Evolutionary conservation across 306 rosid species (phyloP).

Genomic region (Phaseolus lunatus): DNA sequence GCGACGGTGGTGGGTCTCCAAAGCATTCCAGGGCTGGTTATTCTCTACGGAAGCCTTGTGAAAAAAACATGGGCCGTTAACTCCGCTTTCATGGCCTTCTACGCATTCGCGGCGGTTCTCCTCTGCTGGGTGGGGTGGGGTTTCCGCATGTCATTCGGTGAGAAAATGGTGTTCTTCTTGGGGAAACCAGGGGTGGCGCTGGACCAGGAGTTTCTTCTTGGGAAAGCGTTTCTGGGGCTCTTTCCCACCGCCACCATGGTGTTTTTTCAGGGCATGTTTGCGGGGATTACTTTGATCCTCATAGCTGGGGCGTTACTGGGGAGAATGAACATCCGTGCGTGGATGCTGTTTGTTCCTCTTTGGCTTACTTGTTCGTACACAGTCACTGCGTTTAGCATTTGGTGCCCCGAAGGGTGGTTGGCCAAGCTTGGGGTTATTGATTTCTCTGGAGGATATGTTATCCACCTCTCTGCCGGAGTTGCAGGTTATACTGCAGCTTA

Average conservation of each 20-base stretch:
- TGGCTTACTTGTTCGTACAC: conserved; percentile 58
- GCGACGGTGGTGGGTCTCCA: conserved; percentile 63
- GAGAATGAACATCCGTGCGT: conserved; percentile 62
- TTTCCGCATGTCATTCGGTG: conserved; percentile 58
- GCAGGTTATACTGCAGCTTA: conserved; percentile 63
- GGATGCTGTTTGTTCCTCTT: conserved; percentile 66
- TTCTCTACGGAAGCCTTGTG: conserved; percentile 55
- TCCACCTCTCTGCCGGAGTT: conserved; percentile 60
- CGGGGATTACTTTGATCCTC: conserved; percentile 55
- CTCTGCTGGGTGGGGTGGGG: conserved; percentile 61
- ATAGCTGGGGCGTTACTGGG: conserved; percentile 60
- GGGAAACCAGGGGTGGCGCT: conserved; percentile 54
- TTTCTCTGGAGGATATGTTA: conserved; percentile 59
- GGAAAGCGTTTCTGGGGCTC: conserved; percentile 50
- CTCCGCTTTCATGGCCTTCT: conserved; percentile 64
- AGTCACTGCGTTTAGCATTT: conserved; percentile 58
- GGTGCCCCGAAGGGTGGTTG: conserved; percentile 63
- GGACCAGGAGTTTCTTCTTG: conserved; percentile 52
- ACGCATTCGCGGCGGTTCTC: conserved; percentile 54
- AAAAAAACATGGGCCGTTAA: conserved; percentile 61
- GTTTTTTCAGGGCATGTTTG: conserved; percentile 58
- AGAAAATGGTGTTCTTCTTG: conserved; percentile 47
- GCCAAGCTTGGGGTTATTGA: conserved; percentile 59
- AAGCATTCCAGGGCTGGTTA: conserved; percentile 59
- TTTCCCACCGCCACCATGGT: conserved; percentile 65